Percentiles rank a stretch among this genome's conserved stretches.
Evolutionary conservation across 106 monocot genomes (phyloP).

Genomic region (Acorus calamus): DNA sequence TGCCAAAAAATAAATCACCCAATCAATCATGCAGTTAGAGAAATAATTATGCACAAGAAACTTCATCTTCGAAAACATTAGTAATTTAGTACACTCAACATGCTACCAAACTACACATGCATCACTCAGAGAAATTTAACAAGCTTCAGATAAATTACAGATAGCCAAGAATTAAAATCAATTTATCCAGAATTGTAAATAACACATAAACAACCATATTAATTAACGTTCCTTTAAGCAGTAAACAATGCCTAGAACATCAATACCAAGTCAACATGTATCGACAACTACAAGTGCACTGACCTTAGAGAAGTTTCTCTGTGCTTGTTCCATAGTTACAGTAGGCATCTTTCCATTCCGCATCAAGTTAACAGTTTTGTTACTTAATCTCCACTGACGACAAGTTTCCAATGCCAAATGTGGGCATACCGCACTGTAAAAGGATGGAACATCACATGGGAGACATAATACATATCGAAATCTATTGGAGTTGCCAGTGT

Average conservation of each 20-base stretch:
- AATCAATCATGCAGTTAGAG: too few species aligned
- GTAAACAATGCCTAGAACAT: too few species aligned
- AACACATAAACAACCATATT: background rate
- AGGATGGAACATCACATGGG: background rate
- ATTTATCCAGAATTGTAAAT: background rate
- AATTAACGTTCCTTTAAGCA: background rate
- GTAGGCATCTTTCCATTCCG: slow-evolving; percentile 98
- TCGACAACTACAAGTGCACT: background rate
- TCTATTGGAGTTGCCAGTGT: too few species aligned
- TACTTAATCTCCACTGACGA: slow-evolving; percentile 93
- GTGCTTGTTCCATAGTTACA: slow-evolving; percentile 91
- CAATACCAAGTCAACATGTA: too few species aligned
- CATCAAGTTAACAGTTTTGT: slow-evolving; percentile 89
- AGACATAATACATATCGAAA: too few species aligned
- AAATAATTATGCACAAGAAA: too few species aligned
- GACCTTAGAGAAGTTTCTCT: slow-evolving; percentile 93
- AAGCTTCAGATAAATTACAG: background rate
- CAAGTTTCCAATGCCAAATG: slow-evolving; percentile 96
- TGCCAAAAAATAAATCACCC: too few species aligned
- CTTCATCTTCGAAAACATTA: too few species aligned
- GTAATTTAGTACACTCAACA: too few species aligned
- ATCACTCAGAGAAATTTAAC: too few species aligned
- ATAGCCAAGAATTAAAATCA: background rate
- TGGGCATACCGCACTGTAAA: slow-evolving; percentile 85
- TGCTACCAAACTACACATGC: too few species aligned